These are phyloP conservation scores for Plectosphaerella plurivora DNA, from an alignment of 2,329 filamentous ascomycete species.

Conservation along the genomic window DNA sequence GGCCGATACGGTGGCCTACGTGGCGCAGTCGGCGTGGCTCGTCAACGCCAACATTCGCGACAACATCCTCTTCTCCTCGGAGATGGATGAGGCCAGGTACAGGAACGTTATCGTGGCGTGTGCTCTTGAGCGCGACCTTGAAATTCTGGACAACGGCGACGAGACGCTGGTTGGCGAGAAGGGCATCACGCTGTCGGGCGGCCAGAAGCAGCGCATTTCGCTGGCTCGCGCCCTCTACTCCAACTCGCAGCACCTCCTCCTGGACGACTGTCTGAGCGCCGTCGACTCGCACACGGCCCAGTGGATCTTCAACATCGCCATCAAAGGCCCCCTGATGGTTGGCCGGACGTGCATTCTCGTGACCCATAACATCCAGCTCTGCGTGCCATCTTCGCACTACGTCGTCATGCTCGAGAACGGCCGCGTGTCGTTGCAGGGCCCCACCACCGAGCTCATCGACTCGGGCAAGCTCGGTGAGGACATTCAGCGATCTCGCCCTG, in stretches of 20 bases:
- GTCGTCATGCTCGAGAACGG: conserved; percentile 88
- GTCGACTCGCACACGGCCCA: conserved; percentile 97
- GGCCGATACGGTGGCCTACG: conserved; percentile 91
- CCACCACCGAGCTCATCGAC: conserved; percentile 70
- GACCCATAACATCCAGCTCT: conserved; percentile 90
- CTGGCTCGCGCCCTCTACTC: conserved; percentile 97
- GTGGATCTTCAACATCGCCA: conserved; percentile 94
- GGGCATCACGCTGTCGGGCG: conserved; percentile 92
- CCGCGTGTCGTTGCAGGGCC: conserved; percentile 70
- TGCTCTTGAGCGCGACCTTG: conserved; percentile 82
- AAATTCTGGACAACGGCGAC: conserved; percentile 85
- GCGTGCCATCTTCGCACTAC: conserved; percentile 73
- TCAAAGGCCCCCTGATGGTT: conserved; percentile 84
- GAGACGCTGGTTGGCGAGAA: conserved; percentile 95
- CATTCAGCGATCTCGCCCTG: conserved; percentile 65
- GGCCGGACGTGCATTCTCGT: conserved; percentile 90
- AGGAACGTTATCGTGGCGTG: conserved; percentile 85
- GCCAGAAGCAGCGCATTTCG: conserved; percentile 96
- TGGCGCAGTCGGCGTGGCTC: conserved; percentile 94
- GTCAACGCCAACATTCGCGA: conserved; percentile 94
- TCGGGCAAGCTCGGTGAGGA: conserved; percentile 91
- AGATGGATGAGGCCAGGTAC: conserved; percentile 78
- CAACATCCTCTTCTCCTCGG: conserved; percentile 87
- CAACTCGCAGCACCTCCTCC: conserved; percentile 81
- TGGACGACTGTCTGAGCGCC: conserved; percentile 94